Base-by-base conservation (phyloP, 2,329 filamentous ascomycete genomes). In the Pseudogymnoascus sp. region DNA sequence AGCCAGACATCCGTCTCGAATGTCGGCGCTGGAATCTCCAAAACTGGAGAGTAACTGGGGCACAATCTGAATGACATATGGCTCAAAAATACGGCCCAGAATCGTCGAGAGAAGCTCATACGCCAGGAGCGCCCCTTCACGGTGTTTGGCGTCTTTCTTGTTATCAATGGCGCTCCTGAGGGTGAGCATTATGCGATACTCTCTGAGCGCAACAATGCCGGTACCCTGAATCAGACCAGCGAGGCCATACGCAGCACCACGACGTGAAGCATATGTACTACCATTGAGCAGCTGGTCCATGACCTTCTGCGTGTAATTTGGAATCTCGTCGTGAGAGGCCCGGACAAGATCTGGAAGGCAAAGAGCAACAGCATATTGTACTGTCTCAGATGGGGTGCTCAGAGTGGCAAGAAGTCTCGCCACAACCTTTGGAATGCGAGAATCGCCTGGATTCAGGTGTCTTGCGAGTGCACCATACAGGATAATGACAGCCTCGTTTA, bases 401-500 rank as follows among this genome's bases (percentile, higher is more conserved):
- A 99, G 80, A 6, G 96, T 97, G 21, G 86, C 85, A 63, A 99
- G 81, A 21, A 99, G 81, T 66, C 92, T 86, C 69, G 93, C 88
- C 61, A 99, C 87, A 53, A 99, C 95, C 63, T 89, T 86, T 0
- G 93, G 91, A 59, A 97, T 85, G 70, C 96, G 93, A 68, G 86
- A 78, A 74, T 99, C 95, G n/a, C 92, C 91, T 6, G 86, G 77
- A 68, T 89, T 85, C 64, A 99, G 78, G 79, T 99, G 95, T 61
- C 90, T 86, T 47, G 93, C 95, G 38, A 99, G 79, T 61, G 96
- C 93, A 73, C 95, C 95, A 70, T 99, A 99, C 74, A 99, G 88
- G 70, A 99, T 95, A 69, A 99, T 93, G 61, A 99, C 93, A 16
- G 96, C 95, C 76, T 99, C 95, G 69, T 97, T 97, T 67, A 97